phyloP scores from a whole-genome alignment of 2,329 filamentous ascomycete genomes.

The Emmonsia crescens region DNA sequence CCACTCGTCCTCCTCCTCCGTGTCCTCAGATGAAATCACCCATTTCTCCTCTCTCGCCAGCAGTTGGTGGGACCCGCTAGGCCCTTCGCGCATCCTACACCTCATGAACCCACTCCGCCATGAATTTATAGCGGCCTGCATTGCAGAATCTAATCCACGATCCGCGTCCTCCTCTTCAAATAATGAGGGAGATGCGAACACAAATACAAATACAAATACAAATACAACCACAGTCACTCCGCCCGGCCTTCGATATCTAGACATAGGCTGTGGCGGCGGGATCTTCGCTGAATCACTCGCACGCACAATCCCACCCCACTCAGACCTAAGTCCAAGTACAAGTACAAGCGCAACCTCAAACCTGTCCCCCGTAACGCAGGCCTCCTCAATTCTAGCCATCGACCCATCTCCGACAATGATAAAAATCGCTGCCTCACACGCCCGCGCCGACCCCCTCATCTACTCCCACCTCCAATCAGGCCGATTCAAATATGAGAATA shows the following conservation, averaged over 20 bases:
- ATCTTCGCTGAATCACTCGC: slow-evolving; percentile 72
- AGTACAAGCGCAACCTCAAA: slow-evolving; percentile 7
- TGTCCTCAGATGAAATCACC: slow-evolving; percentile 79
- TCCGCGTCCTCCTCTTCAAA: slow-evolving; percentile 18
- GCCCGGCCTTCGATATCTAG: slow-evolving; percentile 59
- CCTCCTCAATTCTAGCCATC: slow-evolving; percentile 34
- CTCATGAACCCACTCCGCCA: slow-evolving; percentile 97
- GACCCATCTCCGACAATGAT: slow-evolving; percentile 36
- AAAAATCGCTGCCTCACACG: slow-evolving; percentile 62
- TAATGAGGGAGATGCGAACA: slow-evolving; percentile 2
- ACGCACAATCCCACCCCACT: slow-evolving; percentile 26
- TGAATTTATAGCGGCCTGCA: slow-evolving; percentile 73
- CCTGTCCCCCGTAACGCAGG: slow-evolving; percentile 25
- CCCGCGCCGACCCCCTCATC: slow-evolving; percentile 60
- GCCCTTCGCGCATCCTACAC: slow-evolving; percentile 82
- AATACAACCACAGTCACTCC: slow-evolving; percentile 7
- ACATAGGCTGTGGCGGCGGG: slow-evolving; percentile 90
- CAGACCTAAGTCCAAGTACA: not conserved
- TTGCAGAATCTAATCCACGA: slow-evolving; percentile 35
- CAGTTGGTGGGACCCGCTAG: slow-evolving; percentile 95
- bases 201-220: not conserved
- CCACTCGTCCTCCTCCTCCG: slow-evolving; percentile 44
- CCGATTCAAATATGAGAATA: slow-evolving; percentile 59
- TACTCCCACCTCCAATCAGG: slow-evolving; percentile 40
- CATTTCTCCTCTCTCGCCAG: slow-evolving; percentile 92